Evolutionary conservation across 768 basidiomycete genomes (phyloP).

Genomic region (Tylopilus vinaceipallidus): DNA sequence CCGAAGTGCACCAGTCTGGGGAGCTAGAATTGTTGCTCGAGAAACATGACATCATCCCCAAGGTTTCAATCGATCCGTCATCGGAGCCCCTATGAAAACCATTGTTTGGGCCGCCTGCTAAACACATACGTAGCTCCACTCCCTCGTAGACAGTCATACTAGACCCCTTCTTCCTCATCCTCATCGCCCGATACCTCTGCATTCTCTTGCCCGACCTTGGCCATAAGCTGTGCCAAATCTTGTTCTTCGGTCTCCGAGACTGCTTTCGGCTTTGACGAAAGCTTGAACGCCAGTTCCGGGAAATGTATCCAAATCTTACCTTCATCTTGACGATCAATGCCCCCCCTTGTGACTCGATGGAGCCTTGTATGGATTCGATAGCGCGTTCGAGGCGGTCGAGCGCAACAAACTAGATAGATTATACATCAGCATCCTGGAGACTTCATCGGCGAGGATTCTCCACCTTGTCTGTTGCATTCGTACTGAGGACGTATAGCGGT

Average conservation of each 20-base stretch:
- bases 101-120: too few species aligned
- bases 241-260: constrained; percentile 97
- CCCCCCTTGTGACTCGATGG: constrained; percentile 84
- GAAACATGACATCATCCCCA: constrained; percentile 69
- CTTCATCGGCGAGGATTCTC: constrained; percentile 8
- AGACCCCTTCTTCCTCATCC: constrained; percentile 62
- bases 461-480: constrained; percentile 96
- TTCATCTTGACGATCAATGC: constrained; percentile 95
- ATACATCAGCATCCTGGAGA: too few species aligned
- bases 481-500: constrained; percentile 92
- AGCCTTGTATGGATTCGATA: constrained; percentile 83
- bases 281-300: background rate
- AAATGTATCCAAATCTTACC: constrained; percentile 38
- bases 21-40: constrained; percentile 83
- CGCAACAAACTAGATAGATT: constrained; percentile 82
- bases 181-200: constrained; percentile 96
- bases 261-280: constrained; percentile 79
- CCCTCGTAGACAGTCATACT: too few species aligned
- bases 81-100: too few species aligned
- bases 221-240: constrained; percentile 96
- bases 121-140: too few species aligned
- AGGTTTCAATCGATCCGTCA: too few species aligned
- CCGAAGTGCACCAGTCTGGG: constrained; percentile 91
- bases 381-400: constrained; percentile 93
- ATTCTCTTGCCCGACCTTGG: constrained; percentile 89